Percentiles rank a stretch among this genome's conserved stretches.
Conservation (phyloP, 352 stramenopile species). For the Globisporangium acanthophoron region DNA sequence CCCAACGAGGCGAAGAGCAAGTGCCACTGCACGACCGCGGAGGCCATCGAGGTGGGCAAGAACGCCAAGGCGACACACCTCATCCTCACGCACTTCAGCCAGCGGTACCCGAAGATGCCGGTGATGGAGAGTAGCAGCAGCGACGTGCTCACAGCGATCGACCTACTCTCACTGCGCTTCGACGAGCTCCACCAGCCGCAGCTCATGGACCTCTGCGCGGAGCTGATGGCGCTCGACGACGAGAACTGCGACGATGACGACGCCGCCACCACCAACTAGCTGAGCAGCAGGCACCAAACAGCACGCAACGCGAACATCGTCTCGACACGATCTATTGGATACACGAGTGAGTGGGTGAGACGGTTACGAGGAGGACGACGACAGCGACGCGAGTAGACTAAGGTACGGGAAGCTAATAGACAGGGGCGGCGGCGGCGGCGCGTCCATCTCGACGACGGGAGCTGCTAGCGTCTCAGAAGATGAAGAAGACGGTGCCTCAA, state of each 20-base stretch:
- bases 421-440: conserved; percentile 1
- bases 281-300: background rate
- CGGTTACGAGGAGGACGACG: conserved; percentile 5
- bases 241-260: conserved; percentile 16
- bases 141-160: conserved; percentile 62
- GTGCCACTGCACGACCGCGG: conserved; percentile 91
- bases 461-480: background rate
- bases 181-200: conserved; percentile 50
- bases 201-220: conserved; percentile 59
- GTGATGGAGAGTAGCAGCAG: conserved; percentile 26
- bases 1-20: conserved; percentile 91
- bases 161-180: conserved; percentile 72
- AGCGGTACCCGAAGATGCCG: conserved; percentile 79
- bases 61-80: conserved; percentile 76
- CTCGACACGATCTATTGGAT: background rate
- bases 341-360: background rate
- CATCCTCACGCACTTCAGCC: conserved; percentile 96
- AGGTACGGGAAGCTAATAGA: conserved; percentile 17
- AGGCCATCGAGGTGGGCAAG: conserved; percentile 86
- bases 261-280: background rate
- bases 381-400: conserved; percentile 4
- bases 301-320: background rate
- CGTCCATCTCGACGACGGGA: background rate
- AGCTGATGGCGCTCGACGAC: conserved; percentile 47
- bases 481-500: too few species aligned